Evolutionary conservation across 2,329 filamentous ascomycete species (phyloP), one percentile per base, ranked within the genome.

Genomic region (Metarhizium sp.): DNA sequence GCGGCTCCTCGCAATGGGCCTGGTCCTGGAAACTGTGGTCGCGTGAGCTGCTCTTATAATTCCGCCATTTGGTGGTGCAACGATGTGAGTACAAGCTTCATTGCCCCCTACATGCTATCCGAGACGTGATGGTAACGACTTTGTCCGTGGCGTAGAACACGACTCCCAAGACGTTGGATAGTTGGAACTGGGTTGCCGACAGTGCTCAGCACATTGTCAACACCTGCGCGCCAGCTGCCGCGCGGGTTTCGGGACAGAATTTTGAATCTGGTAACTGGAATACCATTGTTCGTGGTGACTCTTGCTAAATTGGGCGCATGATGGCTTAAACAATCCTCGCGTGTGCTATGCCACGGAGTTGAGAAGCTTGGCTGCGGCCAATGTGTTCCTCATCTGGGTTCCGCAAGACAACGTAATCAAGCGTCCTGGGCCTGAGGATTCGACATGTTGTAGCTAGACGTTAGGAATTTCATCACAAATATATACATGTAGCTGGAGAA

Each of bases 1-100:
- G 47, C 14, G 2, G 18, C 18, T 6, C 47, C 47, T 7, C 38
- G 30, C 20, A 51, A 55, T 20, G 30, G 45, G 3, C 43, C 52
- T 3, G 53, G 46, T 32, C 46, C 53, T 11, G 48, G 53, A 13
- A 51, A 43, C 20, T 55, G 53, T 36, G 46, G 46, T 18, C 46
- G 46, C 4, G 53, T 55, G 11, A 55, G 53, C 47, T 55, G 47
- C 32, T 55, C 53, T 6, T 34, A 55, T 14, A 50, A 55, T 13
- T 6, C 53, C 3, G 53, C 53, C 34, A 55, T 55, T 8, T 55
- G 48, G 46, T 55, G 53, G 53, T 55, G 53, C 53, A 55, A 55
- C 25, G 53, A 55, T 50, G 47, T 55, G 10, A 43, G 53, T 55
- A 5, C 34, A 45, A 20, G n/a, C 3, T 20, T 43, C 6, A 43